Conservation (phyloP, 768 basidiomycete species). For the Lentinus tigrinus region DNA sequence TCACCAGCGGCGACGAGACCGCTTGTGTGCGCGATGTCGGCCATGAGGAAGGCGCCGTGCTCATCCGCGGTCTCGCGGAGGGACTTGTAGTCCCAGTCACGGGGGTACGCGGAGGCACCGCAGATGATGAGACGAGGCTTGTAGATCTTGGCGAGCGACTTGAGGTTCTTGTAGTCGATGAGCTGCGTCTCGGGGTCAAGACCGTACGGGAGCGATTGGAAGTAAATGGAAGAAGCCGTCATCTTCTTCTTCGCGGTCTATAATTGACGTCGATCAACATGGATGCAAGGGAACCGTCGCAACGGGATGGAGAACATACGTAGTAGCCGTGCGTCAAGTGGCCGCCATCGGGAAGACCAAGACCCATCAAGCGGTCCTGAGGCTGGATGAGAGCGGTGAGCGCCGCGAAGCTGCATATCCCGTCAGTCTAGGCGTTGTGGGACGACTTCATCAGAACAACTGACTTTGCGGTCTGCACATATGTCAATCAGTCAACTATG, state of each 20-base stretch:
- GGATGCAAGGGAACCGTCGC: background rate
- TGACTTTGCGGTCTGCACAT: slow-evolving; percentile 79
- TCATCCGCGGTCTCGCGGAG: slow-evolving; percentile 80
- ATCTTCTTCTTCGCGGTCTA: slow-evolving; percentile 99
- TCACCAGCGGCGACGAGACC: slow-evolving; percentile 93
- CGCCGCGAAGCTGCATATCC: slow-evolving; percentile 77
- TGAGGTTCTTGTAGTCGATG: slow-evolving; percentile 83
- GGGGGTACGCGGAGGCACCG: slow-evolving; percentile 97
- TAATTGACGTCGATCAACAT: background rate
- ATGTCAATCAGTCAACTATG: background rate
- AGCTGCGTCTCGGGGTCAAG: slow-evolving; percentile 81
- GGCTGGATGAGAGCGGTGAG: slow-evolving; percentile 95
- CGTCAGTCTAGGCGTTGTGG: slow-evolving; percentile 12
- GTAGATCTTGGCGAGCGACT: slow-evolving; percentile 88
- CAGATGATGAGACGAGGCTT: slow-evolving; percentile 95
- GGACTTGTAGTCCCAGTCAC: slow-evolving; percentile 93
- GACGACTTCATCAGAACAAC: slow-evolving; percentile 20
- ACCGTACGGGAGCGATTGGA: slow-evolving; percentile 95
- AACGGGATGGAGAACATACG: slow-evolving; percentile 43
- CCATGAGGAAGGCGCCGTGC: slow-evolving; percentile 92
- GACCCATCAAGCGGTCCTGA: slow-evolving; percentile 98
- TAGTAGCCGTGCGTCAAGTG: slow-evolving; percentile 98
- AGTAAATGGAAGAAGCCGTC: slow-evolving; percentile 99
- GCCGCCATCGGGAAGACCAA: slow-evolving; percentile 96
- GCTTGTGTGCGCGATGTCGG: slow-evolving; percentile 96